Evolutionary conservation across 345 rosid species (phyloP).

Genomic region (Syzygium aqueum): DNA sequence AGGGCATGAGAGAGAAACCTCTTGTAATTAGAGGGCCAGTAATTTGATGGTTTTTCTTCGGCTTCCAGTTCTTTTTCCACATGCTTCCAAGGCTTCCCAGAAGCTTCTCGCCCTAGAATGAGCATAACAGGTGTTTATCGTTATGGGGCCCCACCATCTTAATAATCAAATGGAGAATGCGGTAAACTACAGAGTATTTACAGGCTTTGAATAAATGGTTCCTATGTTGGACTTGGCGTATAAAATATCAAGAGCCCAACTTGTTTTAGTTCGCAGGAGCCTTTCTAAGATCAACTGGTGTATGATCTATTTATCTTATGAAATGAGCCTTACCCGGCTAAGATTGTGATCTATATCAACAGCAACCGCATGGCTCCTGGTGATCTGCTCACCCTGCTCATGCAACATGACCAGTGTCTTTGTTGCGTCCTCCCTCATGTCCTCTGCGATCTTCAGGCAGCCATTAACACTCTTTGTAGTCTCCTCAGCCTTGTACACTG

Average conservation of each 20-base stretch:
- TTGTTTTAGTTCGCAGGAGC: neutral
- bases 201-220: neutral
- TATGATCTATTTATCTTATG: neutral
- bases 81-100: constrained; percentile 93
- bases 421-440: constrained; percentile 75
- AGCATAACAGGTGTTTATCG: neutral
- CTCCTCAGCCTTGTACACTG: constrained; percentile 88
- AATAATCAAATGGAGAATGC: neutral
- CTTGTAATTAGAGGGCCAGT: constrained; percentile 56
- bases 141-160: neutral
- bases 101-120: constrained; percentile 89
- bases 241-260: neutral
- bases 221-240: neutral
- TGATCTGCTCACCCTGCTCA: constrained; percentile 88
- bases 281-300: neutral
- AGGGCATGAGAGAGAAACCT: constrained; percentile 24
- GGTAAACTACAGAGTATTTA: neutral
- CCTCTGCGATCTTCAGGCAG: constrained; percentile 88
- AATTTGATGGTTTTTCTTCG: constrained; percentile 65
- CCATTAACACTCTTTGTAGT: constrained; percentile 70
- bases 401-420: constrained; percentile 73
- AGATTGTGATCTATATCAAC: constrained; percentile 84
- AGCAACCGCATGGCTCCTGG: constrained; percentile 56
- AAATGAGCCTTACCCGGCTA: constrained; percentile 55
- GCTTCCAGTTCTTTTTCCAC: constrained; percentile 90